Base-by-base conservation (phyloP, 225 moss, liverwort and hornwort genomes). In the Straminergon stramineum region DNA sequence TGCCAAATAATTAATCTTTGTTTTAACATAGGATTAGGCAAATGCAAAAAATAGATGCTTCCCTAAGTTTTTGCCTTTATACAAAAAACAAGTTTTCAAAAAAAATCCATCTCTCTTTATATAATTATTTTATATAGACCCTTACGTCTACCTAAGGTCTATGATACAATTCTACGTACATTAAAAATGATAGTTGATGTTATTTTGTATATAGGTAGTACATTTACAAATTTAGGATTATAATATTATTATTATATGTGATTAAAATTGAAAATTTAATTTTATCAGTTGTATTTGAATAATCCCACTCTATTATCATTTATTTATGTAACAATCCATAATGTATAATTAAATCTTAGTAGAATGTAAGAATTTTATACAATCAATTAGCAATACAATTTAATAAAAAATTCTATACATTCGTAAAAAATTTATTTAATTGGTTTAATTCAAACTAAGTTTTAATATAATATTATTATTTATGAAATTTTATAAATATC, bases 61-160 rank as follows among this genome's bases (percentile, higher is more conserved):
- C 0, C 2, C 12, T 30, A 32, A 32, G 8, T 22, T 21, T 53
- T 32, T 13, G 0, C 0, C 0, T 32, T 5, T 0, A 34, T 13
- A 22, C 1, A 53, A 51, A 51, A 32, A 52, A 7, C 2, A 6
- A 8, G 2, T 34, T 48, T 75, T 17, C 16, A 1, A 21, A 20
- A 76, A 32, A 12, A 2, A 12, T 20, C 0, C 8, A 21, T 13
- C 20, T 52, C 13, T 52, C 75, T 76, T 52, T 21, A 28, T 34
- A 28, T 76, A 32, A 76, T 52, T 12, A 2, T 34, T 76, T 32
- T 32, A 34, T 52, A 19, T 48, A 0, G 4, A 75, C 4, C 7
- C 1, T 75, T 10, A 10, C 9, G 4, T 45, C 31, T 9, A 48
- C 17, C 17, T 41, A 17, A 28, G 1, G 28, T 10, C 18, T 17